Conservation (phyloP, 2,329 filamentous ascomycete species). For the Trichoderma breve region DNA sequence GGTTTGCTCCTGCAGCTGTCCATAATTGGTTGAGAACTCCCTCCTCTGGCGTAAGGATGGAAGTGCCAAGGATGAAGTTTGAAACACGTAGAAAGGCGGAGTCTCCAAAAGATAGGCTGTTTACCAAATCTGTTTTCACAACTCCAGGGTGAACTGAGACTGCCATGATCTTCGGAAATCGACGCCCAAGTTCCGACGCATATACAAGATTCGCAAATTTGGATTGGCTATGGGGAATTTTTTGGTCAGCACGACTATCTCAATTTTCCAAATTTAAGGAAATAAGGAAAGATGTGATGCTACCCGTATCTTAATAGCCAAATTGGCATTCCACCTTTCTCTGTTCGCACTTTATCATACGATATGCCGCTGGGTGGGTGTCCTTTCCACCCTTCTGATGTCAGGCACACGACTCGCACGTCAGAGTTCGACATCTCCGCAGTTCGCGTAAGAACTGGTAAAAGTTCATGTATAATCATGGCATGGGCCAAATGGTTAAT, state of each 20-base stretch:
- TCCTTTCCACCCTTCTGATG: slow-evolving; percentile 30
- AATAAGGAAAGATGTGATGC: not conserved
- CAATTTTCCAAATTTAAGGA: not conserved
- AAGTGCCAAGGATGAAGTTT: not conserved
- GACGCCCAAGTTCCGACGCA: slow-evolving; percentile 29
- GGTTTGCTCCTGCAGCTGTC: not conserved
- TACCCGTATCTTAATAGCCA: slow-evolving; percentile 24
- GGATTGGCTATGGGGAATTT: slow-evolving; percentile 28
- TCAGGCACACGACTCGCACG: slow-evolving; percentile 29
- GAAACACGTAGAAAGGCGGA: not conserved
- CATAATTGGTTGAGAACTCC: not conserved
- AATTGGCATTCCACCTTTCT: slow-evolving; percentile 16
- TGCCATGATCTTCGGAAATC: slow-evolving; percentile 27
- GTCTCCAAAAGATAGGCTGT: not conserved
- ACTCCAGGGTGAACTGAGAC: slow-evolving; percentile 31
- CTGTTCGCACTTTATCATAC: slow-evolving; percentile 32
- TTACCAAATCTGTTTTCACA: slow-evolving; percentile 30
- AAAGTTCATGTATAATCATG: slow-evolving; percentile 41
- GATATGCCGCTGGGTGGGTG: slow-evolving; percentile 29
- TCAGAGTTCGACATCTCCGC: slow-evolving; percentile 25
- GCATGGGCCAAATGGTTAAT: slow-evolving; percentile 52
- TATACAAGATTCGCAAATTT: slow-evolving; percentile 35
- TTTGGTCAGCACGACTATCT: not conserved
- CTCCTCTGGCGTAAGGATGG: not conserved
- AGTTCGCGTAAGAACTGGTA: slow-evolving; percentile 31